phyloP scores from a whole-genome alignment of 345 rosid genomes.

The Boechera stricta region DNA sequence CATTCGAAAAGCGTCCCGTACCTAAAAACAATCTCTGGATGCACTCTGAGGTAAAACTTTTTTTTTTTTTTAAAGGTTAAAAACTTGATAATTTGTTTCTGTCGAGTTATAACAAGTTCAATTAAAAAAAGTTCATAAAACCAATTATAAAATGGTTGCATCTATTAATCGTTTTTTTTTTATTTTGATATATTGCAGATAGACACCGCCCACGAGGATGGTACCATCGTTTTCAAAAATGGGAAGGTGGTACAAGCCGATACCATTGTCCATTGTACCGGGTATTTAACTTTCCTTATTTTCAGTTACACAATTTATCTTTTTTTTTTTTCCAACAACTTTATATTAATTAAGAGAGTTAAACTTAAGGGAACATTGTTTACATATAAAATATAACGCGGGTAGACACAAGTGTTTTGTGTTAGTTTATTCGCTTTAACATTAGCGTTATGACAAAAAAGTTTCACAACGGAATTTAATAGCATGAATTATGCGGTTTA shows the following conservation, averaged over 20 bases:
- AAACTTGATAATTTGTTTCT: background rate
- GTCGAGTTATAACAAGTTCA: no score
- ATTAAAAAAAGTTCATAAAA: background rate
- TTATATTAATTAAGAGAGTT: no score
- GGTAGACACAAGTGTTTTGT: no score
- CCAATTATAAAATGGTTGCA: background rate
- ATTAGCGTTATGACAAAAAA: no score
- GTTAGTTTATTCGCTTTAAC: no score
- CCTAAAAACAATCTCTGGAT: slow-evolving; percentile 57
- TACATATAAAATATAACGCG: no score
- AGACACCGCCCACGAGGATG: slow-evolving; percentile 57
- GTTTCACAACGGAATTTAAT: background rate
- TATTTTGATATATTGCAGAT: slow-evolving; percentile 53
- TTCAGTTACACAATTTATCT: no score
- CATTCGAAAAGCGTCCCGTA: slow-evolving; percentile 49
- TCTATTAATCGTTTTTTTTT: background rate
- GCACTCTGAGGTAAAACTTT: slow-evolving; percentile 69
- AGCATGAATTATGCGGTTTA: background rate
- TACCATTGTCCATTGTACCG: slow-evolving; percentile 76
- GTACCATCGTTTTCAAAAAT: slow-evolving; percentile 60
- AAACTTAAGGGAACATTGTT: no score
- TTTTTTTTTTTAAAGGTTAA: background rate
- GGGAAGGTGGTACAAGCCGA: slow-evolving; percentile 58
- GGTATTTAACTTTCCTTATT: slow-evolving; percentile 49
- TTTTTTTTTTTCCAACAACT: no score